These are phyloP conservation scores for Licmophora abbreviata DNA, from an alignment of 108 stramenopile genomes.

Conservation along the genomic window DNA sequence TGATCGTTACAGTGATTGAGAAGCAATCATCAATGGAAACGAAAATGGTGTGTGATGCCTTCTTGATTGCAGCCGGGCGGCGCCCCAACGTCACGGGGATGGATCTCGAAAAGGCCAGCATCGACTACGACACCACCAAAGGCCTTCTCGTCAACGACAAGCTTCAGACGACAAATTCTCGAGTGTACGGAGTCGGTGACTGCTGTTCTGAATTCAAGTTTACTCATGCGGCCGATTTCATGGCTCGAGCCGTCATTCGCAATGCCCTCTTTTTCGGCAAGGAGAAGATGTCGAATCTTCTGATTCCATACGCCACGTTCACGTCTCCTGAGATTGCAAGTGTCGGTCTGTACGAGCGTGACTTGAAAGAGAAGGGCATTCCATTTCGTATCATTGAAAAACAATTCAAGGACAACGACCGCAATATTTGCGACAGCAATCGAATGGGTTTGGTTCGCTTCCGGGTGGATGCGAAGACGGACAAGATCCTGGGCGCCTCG, in stretches of 20 bases:
- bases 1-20: too few relatives aligned
- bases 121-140: slow-evolving; percentile 52
- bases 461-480: slow-evolving; percentile 54
- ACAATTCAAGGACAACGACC: slow-evolving; percentile 74
- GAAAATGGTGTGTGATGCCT: slow-evolving; percentile 41
- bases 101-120: slow-evolving; percentile 74
- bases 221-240: slow-evolving; percentile 86
- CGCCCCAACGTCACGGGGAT: slow-evolving; percentile 77
- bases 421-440: slow-evolving; percentile 69
- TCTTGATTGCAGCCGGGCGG: slow-evolving; percentile 80
- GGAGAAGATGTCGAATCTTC: slow-evolving; percentile 50
- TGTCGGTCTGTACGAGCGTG: slow-evolving; percentile 74
- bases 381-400: slow-evolving; percentile 56
- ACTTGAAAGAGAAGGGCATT: slow-evolving; percentile 54
- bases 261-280: slow-evolving; percentile 83
- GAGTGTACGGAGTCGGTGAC: slow-evolving; percentile 79
- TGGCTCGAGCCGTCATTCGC: slow-evolving; percentile 74
- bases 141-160: slow-evolving; percentile 79
- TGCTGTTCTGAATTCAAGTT: slow-evolving; percentile 74
- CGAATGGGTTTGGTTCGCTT: slow-evolving; percentile 81
- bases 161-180: slow-evolving; percentile 59
- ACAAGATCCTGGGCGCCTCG: slow-evolving; percentile 75
- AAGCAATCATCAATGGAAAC: too few relatives aligned
- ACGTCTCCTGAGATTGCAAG: slow-evolving; percentile 85
- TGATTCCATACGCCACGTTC: slow-evolving; percentile 86